These are phyloP conservation scores for Opeltia flavorubescens DNA, from an alignment of 495 filamentous ascomycete species.

Conservation along the genomic window DNA sequence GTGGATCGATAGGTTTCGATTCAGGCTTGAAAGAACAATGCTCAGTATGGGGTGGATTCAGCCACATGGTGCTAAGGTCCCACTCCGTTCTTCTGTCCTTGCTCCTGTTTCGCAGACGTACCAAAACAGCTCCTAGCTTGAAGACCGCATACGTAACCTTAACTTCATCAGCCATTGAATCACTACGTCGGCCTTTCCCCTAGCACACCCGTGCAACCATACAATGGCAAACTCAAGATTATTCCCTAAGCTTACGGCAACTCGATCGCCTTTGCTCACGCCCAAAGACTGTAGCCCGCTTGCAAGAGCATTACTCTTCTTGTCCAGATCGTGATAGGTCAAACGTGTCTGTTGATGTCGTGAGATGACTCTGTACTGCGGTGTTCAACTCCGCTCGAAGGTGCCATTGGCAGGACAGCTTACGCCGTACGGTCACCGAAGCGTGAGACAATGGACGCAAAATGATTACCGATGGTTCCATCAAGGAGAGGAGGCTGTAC, in stretches of 20 bases:
- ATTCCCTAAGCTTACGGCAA: conserved; percentile 79
- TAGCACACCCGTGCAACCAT: conserved; percentile 12
- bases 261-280: conserved; percentile 71
- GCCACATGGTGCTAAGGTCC: too few relatives aligned
- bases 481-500: conserved; percentile 56
- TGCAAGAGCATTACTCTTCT: conserved; percentile 62
- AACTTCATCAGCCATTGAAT: conserved; percentile 7
- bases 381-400: neutral
- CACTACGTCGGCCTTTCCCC: neutral
- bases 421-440: conserved; percentile 68
- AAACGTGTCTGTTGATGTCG: conserved; percentile 47
- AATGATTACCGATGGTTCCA: conserved; percentile 70
- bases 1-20: too few relatives aligned
- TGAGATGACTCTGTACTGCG: conserved; percentile 42
- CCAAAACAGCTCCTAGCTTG: conserved; percentile 83
- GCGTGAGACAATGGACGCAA: conserved; percentile 50
- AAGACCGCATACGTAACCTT: conserved; percentile 73
- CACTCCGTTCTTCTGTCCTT: neutral
- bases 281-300: conserved; percentile 57
- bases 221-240: conserved; percentile 66
- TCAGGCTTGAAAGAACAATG: too few relatives aligned
- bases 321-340: conserved; percentile 63
- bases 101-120: conserved; percentile 18
- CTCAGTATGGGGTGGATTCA: too few relatives aligned
- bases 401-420: conserved; percentile 12